Percentiles rank a stretch among this genome's conserved stretches.
Evolutionary conservation across 768 basidiomycete genomes (phyloP).

Genomic region (Chalciporus piperatus): DNA sequence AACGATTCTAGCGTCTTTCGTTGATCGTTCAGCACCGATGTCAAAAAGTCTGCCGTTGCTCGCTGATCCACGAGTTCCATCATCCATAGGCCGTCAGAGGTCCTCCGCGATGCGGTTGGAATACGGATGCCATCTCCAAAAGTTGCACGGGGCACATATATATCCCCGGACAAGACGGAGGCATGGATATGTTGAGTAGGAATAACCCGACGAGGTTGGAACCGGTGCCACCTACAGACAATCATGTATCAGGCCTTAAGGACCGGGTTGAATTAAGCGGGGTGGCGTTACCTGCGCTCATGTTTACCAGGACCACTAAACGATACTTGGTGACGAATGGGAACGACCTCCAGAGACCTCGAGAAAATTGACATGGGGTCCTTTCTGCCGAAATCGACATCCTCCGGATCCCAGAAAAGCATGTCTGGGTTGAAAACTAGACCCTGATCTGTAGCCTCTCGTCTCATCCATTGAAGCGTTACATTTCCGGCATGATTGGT

Average conservation of each 20-base stretch:
- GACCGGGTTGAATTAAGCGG: too few species aligned
- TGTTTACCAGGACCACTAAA: constrained; percentile 10
- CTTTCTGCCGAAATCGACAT: constrained; percentile 2
- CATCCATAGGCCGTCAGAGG: neutral
- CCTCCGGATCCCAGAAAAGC: constrained; percentile 2
- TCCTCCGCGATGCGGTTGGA: neutral
- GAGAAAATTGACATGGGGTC: neutral
- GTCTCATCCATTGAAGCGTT: constrained; percentile 9
- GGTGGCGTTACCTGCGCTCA: neutral
- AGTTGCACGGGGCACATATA: constrained; percentile 4
- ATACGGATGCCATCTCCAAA: neutral
- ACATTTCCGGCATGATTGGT: constrained; percentile 4
- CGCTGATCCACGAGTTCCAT: neutral
- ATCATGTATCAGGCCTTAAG: neutral
- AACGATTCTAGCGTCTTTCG: neutral
- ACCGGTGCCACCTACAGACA: neutral
- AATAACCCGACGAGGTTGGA: constrained; percentile 3
- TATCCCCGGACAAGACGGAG: neutral
- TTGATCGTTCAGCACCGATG: neutral
- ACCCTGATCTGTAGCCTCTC: constrained; percentile 5
- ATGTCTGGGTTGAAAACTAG: neutral
- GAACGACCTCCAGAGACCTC: neutral
- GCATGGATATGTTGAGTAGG: constrained; percentile 3
- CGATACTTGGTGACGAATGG: constrained; percentile 6
- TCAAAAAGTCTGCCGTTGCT: neutral